phyloP scores from a whole-genome alignment of 1,284 basidiomycete species.

The Leccinum subrobustum region DNA sequence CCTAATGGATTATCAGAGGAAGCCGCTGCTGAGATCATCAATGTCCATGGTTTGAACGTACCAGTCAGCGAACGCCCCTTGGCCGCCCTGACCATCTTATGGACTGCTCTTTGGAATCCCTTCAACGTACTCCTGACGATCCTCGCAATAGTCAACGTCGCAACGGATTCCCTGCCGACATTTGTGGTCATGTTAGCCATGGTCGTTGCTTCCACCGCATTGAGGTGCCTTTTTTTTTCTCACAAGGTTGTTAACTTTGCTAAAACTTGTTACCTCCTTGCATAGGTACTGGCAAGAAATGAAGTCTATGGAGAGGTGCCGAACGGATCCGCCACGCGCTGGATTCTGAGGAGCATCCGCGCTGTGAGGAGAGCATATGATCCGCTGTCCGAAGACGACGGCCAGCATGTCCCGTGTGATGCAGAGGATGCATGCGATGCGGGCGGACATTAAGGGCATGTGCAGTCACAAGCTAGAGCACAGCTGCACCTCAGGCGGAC shows the following conservation, averaged over 20 bases:
- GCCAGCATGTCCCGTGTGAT: slow-evolving; percentile 36
- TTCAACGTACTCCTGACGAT: slow-evolving; percentile 32
- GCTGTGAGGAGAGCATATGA: slow-evolving; percentile 62
- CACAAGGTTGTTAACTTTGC: not conserved
- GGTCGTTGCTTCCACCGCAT: slow-evolving; percentile 32
- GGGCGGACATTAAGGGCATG: slow-evolving; percentile 65
- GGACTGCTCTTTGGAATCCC: slow-evolving; percentile 33
- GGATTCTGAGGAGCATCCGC: slow-evolving; percentile 65
- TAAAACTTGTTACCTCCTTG: not conserved
- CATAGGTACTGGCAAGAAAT: too few species aligned
- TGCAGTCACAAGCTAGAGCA: slow-evolving; percentile 42
- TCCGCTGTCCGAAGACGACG: slow-evolving; percentile 24
- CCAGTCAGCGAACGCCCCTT: slow-evolving; percentile 32
- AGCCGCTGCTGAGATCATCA: slow-evolving; percentile 19
- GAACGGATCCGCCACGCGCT: slow-evolving; percentile 45
- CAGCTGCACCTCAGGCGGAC: slow-evolving; percentile 61
- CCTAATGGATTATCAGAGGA: slow-evolving; percentile 28
- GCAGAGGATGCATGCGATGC: slow-evolving; percentile 56
- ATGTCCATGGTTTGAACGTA: slow-evolving; percentile 23
- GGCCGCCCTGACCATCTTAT: slow-evolving; percentile 27
- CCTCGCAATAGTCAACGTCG: slow-evolving; percentile 30
- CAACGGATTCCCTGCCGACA: slow-evolving; percentile 31
- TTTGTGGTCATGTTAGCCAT: slow-evolving; percentile 34
- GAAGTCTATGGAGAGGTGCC: too few species aligned
- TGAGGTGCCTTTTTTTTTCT: slow-evolving; percentile 20